Conservation (phyloP, 192 early-diverging fungal species). For the Chytriomyces confervae region DNA sequence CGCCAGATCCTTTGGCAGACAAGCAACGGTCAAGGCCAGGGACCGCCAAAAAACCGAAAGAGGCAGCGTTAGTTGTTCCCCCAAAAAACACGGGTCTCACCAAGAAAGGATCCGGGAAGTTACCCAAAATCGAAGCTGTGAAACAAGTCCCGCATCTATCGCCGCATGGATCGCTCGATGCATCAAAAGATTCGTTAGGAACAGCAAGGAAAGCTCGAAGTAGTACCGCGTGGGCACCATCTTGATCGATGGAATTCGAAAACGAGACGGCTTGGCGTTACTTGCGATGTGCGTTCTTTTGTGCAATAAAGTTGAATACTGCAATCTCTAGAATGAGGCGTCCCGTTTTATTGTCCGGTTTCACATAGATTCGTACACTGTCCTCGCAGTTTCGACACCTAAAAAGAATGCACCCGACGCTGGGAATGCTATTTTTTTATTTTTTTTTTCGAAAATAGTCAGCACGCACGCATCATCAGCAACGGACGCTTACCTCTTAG, state of each 20-base stretch:
- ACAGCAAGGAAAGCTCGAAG: background rate
- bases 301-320: background rate
- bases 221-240: background rate
- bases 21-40: background rate
- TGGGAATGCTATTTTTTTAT: slow-evolving; percentile 45
- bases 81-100: background rate
- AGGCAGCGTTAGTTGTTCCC: background rate
- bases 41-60: background rate
- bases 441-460: background rate
- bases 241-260: background rate
- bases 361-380: slow-evolving; percentile 27
- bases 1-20: background rate
- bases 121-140: background rate
- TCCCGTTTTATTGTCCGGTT: background rate
- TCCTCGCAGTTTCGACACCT: slow-evolving; percentile 59
- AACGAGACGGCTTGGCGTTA: background rate
- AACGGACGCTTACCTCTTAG: slow-evolving; percentile 67
- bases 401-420: slow-evolving; percentile 78
- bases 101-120: background rate
- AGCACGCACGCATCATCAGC: background rate
- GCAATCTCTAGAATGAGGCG: background rate
- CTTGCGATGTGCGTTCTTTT: background rate
- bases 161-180: background rate
- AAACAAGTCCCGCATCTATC: background rate
- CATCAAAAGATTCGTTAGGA: background rate